Base-by-base conservation (phyloP, 179 eudicot species). In the Carnegiea gigantea region DNA sequence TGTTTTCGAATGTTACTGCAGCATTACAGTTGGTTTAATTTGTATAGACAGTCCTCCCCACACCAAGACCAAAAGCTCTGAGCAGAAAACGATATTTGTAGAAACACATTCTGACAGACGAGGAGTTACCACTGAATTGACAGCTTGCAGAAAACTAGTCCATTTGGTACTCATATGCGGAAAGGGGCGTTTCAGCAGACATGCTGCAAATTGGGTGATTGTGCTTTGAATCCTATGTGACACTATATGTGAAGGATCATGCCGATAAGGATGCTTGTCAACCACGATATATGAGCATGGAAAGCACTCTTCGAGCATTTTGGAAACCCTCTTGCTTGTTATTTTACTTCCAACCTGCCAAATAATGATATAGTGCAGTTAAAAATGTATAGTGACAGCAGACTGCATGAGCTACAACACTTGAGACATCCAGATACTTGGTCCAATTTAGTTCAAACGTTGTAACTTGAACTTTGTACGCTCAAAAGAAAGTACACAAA, bases 161-260 rank as follows among this genome's bases (percentile, higher is more conserved):
- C 97, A 93, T 76, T 87, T 88, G 81, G 83, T 89, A 82, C 77
- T 85, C 74, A 84, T 48, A 40, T 48, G 75, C 36, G 96, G 91
- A 40, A 78, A 78, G 43, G 76, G 78, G 79, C 73, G 77, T 87
- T 86, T 86, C 70, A 91, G 83, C 75, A 96, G 51, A 81, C 81
- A 85, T 76, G 88, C 91, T 76, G 89, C 78, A 88, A 96, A 96
- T 65, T 91, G 85, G 70, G 90, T 76, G 60, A 92, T 85, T 51
- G 91, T 86, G 89, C 93, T 87, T 82, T 93, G 97, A 76, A 96
- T 86, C 87, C 99, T 89, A 83, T 96, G 97, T 68, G 99, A 91
- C 75, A 96, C 89, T 73, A 96, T 90, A 79, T 96, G 95, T 14
- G 92, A 91, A 81, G 99, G 98, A 89, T 96, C 99, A 80, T 95